Evolutionary conservation across 2,329 filamentous ascomycete species (phyloP).

Genomic region (Fusarium torreyae): DNA sequence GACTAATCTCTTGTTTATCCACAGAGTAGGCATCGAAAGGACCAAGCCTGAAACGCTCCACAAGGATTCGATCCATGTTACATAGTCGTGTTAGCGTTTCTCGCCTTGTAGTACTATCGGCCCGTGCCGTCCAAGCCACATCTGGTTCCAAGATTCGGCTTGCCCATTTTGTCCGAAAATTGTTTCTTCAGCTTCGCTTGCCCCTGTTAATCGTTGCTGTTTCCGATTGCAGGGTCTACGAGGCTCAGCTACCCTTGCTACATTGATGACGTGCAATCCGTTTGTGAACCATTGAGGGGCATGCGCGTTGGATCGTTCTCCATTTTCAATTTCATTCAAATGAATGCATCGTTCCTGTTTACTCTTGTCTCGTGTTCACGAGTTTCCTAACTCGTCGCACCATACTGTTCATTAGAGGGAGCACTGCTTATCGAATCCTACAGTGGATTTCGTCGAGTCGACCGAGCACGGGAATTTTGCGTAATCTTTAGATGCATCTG

Average conservation of each 20-base stretch:
- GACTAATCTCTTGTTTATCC: slow-evolving; percentile 9
- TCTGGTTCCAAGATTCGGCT: neutral
- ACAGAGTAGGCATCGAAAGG: neutral
- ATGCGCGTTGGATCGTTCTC: neutral
- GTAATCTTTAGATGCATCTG: too few species aligned
- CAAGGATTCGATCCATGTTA: slow-evolving; percentile 15
- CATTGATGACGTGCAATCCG: slow-evolving; percentile 7
- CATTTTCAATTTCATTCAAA: neutral
- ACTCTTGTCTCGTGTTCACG: neutral
- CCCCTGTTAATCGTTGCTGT: slow-evolving; percentile 7
- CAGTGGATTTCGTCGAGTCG: too few species aligned
- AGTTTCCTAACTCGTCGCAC: neutral
- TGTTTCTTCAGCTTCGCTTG: neutral
- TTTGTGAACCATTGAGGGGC: neutral
- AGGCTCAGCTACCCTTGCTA: neutral
- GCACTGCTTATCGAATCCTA: too few species aligned
- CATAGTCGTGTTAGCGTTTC: neutral
- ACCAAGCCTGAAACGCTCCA: slow-evolving; percentile 1
- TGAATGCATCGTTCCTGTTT: neutral
- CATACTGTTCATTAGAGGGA: too few species aligned
- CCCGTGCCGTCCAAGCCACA: slow-evolving; percentile 10
- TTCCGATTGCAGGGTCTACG: neutral
- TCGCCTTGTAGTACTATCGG: neutral
- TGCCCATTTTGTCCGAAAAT: neutral
- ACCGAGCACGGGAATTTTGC: too few species aligned